Evolutionary conservation across 331 rosid genomes (phyloP), one percentile per base, ranked within the genome.

Genomic region (Quercus phellos): DNA sequence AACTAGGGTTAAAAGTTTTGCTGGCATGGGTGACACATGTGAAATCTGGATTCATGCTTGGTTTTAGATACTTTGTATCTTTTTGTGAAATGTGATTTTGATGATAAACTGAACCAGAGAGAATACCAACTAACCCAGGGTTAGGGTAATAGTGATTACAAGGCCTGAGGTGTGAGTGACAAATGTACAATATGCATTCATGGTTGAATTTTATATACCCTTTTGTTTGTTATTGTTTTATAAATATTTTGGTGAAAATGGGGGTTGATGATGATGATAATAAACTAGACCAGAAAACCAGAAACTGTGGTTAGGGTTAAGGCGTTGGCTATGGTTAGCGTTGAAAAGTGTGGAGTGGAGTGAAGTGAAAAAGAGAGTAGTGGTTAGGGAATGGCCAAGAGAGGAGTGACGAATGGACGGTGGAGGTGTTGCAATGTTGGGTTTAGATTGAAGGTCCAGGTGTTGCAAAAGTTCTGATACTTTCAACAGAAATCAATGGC

Each of bases 381-480:
- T 87, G 83, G 93, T 86, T 87, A 75, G 89, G 32, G 78, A 70
- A 22, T 77, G 85, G 24, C 97, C 92, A 85, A 84, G 74, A 11
- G 75, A n/a, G 0, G 42, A 71, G 72, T 74, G 96, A 91, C 97
- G 96, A 86, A 84, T 93, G 93, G 86, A 75, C 73, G 78, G 74
- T 78, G 81, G 68, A 81, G 74, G 56, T 8, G 29, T 30, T 74
- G 3, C 90, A 69, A 84, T 78, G 77, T 14, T 38, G 83, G 27
- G 82, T 46, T 68, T n/a, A 42, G 55, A 16, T 50, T 51, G 17
- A 1, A 19, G n/a, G 4, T 84, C 81, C 98, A 94, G 77, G 88
- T 94, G 98, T 87, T 87, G 88, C 83, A 38, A 89, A 91, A 90
- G 88, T 90, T 91, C 97, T 94, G 97, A 74, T 67, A 66, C 71